These are phyloP conservation scores for Candida sphagnicola DNA, from an alignment of 805 yeast genomes.

Conservation along the genomic window DNA sequence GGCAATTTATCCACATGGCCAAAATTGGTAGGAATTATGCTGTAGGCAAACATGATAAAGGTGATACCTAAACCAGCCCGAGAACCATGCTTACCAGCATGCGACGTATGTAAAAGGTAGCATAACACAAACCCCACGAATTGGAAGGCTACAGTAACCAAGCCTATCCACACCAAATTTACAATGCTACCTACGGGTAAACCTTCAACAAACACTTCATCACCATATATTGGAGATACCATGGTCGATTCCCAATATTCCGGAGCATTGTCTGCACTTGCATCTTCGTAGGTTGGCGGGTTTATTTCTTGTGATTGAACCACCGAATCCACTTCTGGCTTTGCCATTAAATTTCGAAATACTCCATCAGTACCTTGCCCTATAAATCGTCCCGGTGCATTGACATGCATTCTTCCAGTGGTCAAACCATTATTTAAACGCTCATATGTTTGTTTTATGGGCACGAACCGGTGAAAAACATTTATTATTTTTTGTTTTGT, in stretches of 20 bases:
- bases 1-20: constrained; percentile 36
- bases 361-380: constrained; percentile 77
- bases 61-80: constrained; percentile 89
- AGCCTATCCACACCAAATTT: constrained; percentile 83
- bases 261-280: constrained; percentile 89
- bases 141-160: constrained; percentile 89
- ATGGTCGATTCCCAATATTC: constrained; percentile 95
- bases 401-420: constrained; percentile 41
- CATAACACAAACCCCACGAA: constrained; percentile 90
- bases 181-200: constrained; percentile 92
- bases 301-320: constrained; percentile 47
- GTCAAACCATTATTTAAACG: constrained; percentile 37
- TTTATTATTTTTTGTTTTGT: constrained; percentile 27
- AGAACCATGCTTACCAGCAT: constrained; percentile 95
- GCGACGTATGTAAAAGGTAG: constrained; percentile 89
- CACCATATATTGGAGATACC: constrained; percentile 73
- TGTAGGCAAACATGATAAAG: constrained; percentile 60
- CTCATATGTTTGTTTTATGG: constrained; percentile 40
- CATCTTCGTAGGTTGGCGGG: constrained; percentile 89
- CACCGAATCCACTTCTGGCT: constrained; percentile 57
- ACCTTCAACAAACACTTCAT: constrained; percentile 92
- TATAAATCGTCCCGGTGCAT: constrained; percentile 40
- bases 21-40: constrained; percentile 34
- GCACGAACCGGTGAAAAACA: constrained; percentile 30
- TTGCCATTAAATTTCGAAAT: constrained; percentile 86